Evolutionary conservation across 345 rosid species (phyloP).

Genomic region (Microcos paniculata): DNA sequence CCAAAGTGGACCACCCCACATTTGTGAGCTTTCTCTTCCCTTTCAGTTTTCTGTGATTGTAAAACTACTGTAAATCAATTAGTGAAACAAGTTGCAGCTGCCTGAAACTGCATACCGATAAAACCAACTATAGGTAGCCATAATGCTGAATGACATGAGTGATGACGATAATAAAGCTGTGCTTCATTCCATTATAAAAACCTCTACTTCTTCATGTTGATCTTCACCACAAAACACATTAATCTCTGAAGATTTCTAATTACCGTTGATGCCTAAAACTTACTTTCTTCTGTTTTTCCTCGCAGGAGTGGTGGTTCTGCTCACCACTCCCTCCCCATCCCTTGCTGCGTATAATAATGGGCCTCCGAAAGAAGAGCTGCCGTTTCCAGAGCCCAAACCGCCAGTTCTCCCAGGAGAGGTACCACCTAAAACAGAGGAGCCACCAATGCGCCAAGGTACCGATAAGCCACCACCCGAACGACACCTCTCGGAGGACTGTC

Average conservation of each 20-base stretch:
- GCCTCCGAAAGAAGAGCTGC: background rate
- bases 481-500: background rate
- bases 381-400: background rate
- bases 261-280: background rate
- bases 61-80: too few species aligned
- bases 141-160: background rate
- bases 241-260: too few species aligned
- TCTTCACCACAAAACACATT: background rate
- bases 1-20: too few species aligned
- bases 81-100: too few species aligned
- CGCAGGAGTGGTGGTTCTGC: constrained; percentile 2
- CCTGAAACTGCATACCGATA: too few species aligned
- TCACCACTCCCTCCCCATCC: constrained; percentile 1
- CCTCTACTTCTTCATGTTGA: background rate
- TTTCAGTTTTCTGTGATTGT: too few species aligned
- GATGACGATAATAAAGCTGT: background rate
- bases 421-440: background rate
- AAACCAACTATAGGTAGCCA: background rate
- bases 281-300: constrained; percentile 2
- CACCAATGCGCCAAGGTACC: constrained; percentile 10
- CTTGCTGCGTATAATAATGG: background rate
- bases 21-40: too few species aligned
- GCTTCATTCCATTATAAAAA: background rate
- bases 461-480: constrained; percentile 7
- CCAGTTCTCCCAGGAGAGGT: background rate